Evolutionary conservation across 2,329 filamentous ascomycete genomes (phyloP), one percentile per base, ranked within the genome.

Genomic region (Gnomoniopsis smithogilvyi): DNA sequence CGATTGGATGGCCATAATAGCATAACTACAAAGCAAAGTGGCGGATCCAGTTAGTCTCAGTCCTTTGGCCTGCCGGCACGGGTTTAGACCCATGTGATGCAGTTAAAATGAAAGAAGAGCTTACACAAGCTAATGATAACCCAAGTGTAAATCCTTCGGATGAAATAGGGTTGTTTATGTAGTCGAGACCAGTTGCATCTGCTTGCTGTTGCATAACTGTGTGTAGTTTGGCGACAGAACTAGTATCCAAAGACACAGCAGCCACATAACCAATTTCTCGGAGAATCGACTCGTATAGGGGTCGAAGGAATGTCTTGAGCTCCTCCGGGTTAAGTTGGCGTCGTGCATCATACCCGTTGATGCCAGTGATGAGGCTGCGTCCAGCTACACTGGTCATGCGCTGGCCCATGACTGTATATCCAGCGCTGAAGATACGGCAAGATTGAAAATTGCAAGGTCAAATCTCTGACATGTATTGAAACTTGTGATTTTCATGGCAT

Each of bases 261-360:
- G 26, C 38, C 8, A 15, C 41, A 54, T 54, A 54, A 15, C 34
- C 51, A 2, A 54, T 33, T 10, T 54, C 41, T n/a, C 33, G 24
- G 19, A 54, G 26, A 15, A 54, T 26, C 19, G 51, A 47, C 21
- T 24, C 7, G 10, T 54, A 54, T 1, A 36, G n/a, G 4, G 51
- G 38, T 22, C 41, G 38, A 45, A 54, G 51, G 26, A 33, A 34
- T 12, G 38, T 19, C 19, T 19, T 46, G 24, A 54, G 41, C 21
- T 54, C 36, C 11, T 54, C 51, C 17, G n/a, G 26, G 34, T 54
- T 22, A 11, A 54, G 41, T 54, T 54, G 51, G 41, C 38, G 51
- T 14, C 51, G 41, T 36, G 8, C 33, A 2, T 54, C 30, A 19
- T 54, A 54, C 8, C 8, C 38, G n/a, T 54, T 26, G 51, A 17